Percentiles rank a stretch among this genome's conserved stretches.
Conservation (phyloP, 164 flowering plant genomes). For the Akebia trifoliata region DNA sequence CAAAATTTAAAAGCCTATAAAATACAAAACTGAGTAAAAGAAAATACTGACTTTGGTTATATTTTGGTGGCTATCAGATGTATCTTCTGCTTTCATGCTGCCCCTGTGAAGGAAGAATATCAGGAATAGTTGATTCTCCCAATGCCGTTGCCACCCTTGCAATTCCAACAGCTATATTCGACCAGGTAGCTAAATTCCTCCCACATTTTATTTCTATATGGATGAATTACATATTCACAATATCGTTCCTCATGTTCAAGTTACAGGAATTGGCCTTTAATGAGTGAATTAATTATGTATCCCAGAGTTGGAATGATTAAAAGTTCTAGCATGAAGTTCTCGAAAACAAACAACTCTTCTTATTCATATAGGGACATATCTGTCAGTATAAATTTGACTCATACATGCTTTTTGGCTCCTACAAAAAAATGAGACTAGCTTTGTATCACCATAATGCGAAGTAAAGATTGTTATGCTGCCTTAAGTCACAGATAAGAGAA, state of each 20-base stretch:
- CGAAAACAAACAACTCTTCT: too few species aligned
- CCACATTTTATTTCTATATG: background rate
- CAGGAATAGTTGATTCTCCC: constrained; percentile 87
- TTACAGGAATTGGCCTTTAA: too few species aligned
- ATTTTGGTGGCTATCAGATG: constrained; percentile 32
- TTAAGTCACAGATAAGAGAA: too few species aligned
- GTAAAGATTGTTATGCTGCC: too few species aligned
- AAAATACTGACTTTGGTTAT: background rate
- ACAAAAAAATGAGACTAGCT: too few species aligned
- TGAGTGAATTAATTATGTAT: too few species aligned
- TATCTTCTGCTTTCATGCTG: constrained; percentile 88
- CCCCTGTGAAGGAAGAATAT: constrained; percentile 90
- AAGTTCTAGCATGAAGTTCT: too few species aligned
- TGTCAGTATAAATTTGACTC: too few species aligned
- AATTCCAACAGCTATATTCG: constrained; percentile 80
- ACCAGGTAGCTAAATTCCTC: constrained; percentile 49
- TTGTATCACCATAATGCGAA: too few species aligned
- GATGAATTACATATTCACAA: background rate
- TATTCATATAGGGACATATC: too few species aligned
- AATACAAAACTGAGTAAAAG: background rate
- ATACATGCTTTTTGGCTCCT: too few species aligned
- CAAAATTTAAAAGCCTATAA: background rate
- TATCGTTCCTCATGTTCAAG: background rate
- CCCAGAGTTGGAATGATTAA: too few species aligned
- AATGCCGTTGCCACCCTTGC: constrained; percentile 90